Conservation (phyloP, 768 basidiomycete genomes). For the Pholiota molesta region DNA sequence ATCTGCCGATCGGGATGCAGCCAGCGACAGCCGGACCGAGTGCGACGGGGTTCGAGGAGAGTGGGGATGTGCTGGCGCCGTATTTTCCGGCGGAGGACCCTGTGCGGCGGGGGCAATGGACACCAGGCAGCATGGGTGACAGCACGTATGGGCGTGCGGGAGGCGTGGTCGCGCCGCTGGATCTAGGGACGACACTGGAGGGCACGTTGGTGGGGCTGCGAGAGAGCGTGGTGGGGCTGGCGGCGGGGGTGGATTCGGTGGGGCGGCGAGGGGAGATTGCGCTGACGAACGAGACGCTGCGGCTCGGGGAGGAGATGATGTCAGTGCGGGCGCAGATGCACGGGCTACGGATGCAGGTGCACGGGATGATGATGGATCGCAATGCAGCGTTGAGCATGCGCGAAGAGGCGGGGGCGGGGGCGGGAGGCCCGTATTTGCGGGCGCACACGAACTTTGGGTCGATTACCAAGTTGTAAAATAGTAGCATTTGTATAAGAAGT, state of each 20-base stretch:
- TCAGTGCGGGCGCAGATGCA: slow-evolving; percentile 70
- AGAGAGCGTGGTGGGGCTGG: slow-evolving; percentile 63
- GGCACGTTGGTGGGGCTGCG: slow-evolving; percentile 61
- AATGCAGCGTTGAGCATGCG: slow-evolving; percentile 53
- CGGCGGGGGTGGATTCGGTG: slow-evolving; percentile 50
- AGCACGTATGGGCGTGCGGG: slow-evolving; percentile 5
- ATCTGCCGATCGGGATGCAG: slow-evolving; percentile 24
- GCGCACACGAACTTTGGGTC: slow-evolving; percentile 15
- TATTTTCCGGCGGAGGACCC: slow-evolving; percentile 18
- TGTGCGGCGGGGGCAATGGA: slow-evolving; percentile 10
- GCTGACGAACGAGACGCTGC: slow-evolving; percentile 68
- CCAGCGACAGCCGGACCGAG: slow-evolving; percentile 25
- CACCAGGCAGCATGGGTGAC: slow-evolving; percentile 12
- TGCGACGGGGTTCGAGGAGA: not conserved
- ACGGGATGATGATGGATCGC: slow-evolving; percentile 77
- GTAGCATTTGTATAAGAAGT: slow-evolving; percentile 9
- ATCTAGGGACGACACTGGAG: slow-evolving; percentile 63
- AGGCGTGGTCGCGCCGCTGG: slow-evolving; percentile 56
- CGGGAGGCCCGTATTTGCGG: slow-evolving; percentile 6
- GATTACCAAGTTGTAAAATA: slow-evolving; percentile 33
- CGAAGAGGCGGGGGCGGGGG: slow-evolving; percentile 6
- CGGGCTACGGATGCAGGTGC: slow-evolving; percentile 82
- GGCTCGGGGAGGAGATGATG: slow-evolving; percentile 74
- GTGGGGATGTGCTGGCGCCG: slow-evolving; percentile 15
- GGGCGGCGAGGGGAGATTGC: slow-evolving; percentile 67